These are phyloP conservation scores for Penicillium sp. DNA, from an alignment of 2,329 filamentous ascomycete genomes.

Conservation along the genomic window DNA sequence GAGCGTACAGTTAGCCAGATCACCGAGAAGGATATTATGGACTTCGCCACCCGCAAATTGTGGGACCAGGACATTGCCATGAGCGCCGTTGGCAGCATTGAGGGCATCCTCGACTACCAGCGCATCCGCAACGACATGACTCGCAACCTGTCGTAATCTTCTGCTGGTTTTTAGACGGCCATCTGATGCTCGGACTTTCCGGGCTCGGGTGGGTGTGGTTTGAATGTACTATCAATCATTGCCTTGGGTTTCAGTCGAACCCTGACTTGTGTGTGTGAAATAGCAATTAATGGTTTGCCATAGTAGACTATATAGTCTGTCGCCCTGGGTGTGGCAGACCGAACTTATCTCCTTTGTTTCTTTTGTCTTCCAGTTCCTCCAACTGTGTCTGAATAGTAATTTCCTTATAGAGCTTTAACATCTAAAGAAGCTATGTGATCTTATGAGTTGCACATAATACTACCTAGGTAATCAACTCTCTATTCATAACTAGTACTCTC, in stretches of 20 bases:
- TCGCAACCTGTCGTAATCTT: slow-evolving; percentile 54
- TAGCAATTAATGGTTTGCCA: slow-evolving; percentile 30
- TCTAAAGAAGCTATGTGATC: not conserved
- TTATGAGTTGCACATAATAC: not conserved
- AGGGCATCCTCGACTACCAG: slow-evolving; percentile 61
- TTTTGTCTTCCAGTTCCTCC: slow-evolving; percentile 10
- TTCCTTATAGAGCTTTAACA: not conserved
- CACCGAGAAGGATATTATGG: slow-evolving; percentile 94
- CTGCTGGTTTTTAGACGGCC: slow-evolving; percentile 13
- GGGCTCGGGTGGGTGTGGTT: slow-evolving; percentile 16
- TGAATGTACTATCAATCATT: slow-evolving; percentile 31
- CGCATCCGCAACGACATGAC: slow-evolving; percentile 72
- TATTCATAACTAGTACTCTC: not conserved
- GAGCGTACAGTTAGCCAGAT: slow-evolving; percentile 85
- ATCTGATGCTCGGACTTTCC: slow-evolving; percentile 8
- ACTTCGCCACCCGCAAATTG: slow-evolving; percentile 87
- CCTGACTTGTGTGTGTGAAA: slow-evolving; percentile 29
- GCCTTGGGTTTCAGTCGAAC: slow-evolving; percentile 25
- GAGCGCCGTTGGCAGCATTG: slow-evolving; percentile 86
- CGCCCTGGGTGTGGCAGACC: slow-evolving; percentile 17
- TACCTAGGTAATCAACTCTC: no score
- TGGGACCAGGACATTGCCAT: slow-evolving; percentile 98
- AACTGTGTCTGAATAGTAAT: not conserved
- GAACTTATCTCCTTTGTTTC: slow-evolving; percentile 25
- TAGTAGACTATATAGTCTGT: slow-evolving; percentile 29